phyloP scores from a whole-genome alignment of 352 stramenopile genomes.

The Phytophthora tubulina region DNA sequence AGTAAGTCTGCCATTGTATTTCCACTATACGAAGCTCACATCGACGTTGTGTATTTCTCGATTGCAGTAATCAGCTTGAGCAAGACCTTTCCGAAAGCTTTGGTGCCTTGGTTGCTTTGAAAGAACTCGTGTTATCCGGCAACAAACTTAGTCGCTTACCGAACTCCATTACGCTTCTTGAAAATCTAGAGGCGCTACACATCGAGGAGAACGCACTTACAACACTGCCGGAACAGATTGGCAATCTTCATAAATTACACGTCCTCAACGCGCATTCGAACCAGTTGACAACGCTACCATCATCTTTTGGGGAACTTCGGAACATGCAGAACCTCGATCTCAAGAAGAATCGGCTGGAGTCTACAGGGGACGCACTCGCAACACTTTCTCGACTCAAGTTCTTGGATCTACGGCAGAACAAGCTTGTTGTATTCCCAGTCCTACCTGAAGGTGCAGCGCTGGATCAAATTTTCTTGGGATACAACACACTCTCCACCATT shows the following conservation, averaged over 20 bases:
- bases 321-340: constrained; percentile 78
- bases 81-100: constrained; percentile 64
- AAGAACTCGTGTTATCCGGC: constrained; percentile 66
- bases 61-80: constrained; percentile 68
- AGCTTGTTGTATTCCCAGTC: constrained; percentile 65
- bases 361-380: constrained; percentile 50
- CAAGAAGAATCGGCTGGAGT: constrained; percentile 81
- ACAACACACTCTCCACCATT: constrained; percentile 69
- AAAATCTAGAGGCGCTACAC: constrained; percentile 63
- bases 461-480: constrained; percentile 85
- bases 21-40: background rate
- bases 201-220: constrained; percentile 74
- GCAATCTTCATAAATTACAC: constrained; percentile 65
- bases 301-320: constrained; percentile 53
- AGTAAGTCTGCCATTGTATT: constrained; percentile 49
- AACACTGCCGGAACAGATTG: constrained; percentile 59
- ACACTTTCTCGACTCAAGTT: constrained; percentile 64
- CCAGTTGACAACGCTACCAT: constrained; percentile 58
- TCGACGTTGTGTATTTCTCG: background rate
- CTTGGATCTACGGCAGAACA: constrained; percentile 82
- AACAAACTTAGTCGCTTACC: constrained; percentile 75
- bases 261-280: constrained; percentile 72
- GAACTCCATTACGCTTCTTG: constrained; percentile 55
- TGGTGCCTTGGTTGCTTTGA: constrained; percentile 58
- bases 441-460: constrained; percentile 64